Evolutionary conservation across 1,284 basidiomycete genomes (phyloP).

Genomic region (Heterobasidion annosum): DNA sequence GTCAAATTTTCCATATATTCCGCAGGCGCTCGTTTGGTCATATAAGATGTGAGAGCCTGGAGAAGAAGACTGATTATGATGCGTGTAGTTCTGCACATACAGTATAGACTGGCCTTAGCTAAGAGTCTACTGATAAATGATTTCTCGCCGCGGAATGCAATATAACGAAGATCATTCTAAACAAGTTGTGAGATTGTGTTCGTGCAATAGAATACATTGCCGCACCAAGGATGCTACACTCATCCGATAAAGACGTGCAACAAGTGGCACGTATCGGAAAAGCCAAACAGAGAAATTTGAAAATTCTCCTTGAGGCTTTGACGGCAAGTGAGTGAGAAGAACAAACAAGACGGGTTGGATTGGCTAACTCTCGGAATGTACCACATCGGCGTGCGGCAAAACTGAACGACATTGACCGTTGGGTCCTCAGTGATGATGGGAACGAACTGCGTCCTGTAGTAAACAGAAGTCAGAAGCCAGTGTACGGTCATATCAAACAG

Average conservation of each 20-base stretch:
- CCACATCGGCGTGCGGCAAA: slow-evolving; percentile 46
- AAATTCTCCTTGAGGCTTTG: not conserved
- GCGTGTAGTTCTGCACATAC: not conserved
- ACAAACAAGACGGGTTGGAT: not conserved
- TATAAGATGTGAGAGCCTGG: slow-evolving; percentile 22
- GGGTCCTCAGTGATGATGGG: slow-evolving; percentile 40
- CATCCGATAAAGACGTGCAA: slow-evolving; percentile 25
- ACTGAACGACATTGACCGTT: slow-evolving; percentile 39
- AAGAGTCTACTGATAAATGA: not conserved
- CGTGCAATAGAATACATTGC: not conserved
- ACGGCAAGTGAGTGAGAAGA: not conserved
- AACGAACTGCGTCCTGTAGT: slow-evolving; percentile 42
- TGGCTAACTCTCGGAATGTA: slow-evolving; percentile 15
- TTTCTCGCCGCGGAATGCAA: slow-evolving; percentile 4
- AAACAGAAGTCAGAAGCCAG: not conserved
- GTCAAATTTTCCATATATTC: slow-evolving; percentile 30
- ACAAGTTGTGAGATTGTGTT: no score
- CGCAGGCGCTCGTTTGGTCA: slow-evolving; percentile 24
- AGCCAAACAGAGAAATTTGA: slow-evolving; percentile 20
- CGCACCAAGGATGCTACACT: slow-evolving; percentile 21
- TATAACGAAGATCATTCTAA: slow-evolving; percentile 3
- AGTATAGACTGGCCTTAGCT: not conserved
- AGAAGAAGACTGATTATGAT: not conserved
- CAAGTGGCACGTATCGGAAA: slow-evolving; percentile 30
- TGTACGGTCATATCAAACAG: not conserved